Evolutionary conservation across 768 basidiomycete genomes (phyloP), one percentile per base, ranked within the genome.

Genomic region (Phaeotremella fagi): DNA sequence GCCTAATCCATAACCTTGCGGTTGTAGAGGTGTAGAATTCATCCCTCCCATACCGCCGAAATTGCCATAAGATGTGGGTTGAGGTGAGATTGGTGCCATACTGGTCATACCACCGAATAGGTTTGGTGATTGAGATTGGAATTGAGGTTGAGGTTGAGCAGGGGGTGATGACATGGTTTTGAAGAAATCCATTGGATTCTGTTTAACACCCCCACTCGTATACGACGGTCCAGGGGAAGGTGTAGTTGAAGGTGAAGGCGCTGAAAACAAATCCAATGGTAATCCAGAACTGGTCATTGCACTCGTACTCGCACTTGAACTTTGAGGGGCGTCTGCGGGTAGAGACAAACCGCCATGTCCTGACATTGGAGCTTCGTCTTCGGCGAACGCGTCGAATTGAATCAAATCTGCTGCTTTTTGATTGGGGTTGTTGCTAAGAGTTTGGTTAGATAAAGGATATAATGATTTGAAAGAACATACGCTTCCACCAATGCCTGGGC

Each of bases 401-500:
- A 76, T 76, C 38, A 76, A 68, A 47, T 70, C 68, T 15, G 69
- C 63, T 4, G 68, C 66, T 59, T 74, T 74, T 57, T 69, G 57
- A 37, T 68, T 68, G 7, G 70, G 72, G 54, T 74, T 72, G 56
- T 64, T 52, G 3, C 70, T 74, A 12, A 3, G 29, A 35, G 7
- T 4, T 5, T n/a, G 18, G 38, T 37, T 29, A 25, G 45, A 44
- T 29, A 50, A 29, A 22, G 12, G 12, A 9, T 33, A 33, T 16
- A 83, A 18, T 27, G 27, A 43, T 4, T 41, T 4, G 28, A 45
- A 14, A 27, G 9, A 29, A 70, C 75, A 59, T 49, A 77, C 75
- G 76, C 64, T 11, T 75, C 74, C 24, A 76, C 74, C 36, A 78
- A 65, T 35, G 75, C 74, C 14, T 73, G 71, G 2, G 73, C 75